Percentiles rank a stretch among this genome's conserved stretches.
These are phyloP conservation scores for Stephania yunnanensis DNA, from an alignment of 164 flowering plant genomes.

Conservation along the genomic window DNA sequence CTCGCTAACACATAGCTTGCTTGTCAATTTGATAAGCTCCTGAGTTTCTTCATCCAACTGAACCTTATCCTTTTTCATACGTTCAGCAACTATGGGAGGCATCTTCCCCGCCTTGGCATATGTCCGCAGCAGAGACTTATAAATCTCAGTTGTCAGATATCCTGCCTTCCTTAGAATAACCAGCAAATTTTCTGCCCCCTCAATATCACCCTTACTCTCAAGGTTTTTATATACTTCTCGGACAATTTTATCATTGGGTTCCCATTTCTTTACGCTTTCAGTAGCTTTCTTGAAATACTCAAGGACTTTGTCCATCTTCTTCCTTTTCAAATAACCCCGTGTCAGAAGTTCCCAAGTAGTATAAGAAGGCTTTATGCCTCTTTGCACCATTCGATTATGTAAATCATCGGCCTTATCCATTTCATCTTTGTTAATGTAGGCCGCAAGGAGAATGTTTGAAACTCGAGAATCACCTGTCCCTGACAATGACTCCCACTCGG, in stretches of 20 bases:
- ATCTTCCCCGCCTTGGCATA: slow-evolving; percentile 74
- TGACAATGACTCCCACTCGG: slow-evolving; percentile 73
- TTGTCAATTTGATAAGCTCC: slow-evolving; percentile 49
- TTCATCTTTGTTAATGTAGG: slow-evolving; percentile 46
- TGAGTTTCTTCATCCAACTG: slow-evolving; percentile 56
- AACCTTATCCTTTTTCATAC: slow-evolving; percentile 75
- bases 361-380: slow-evolving; percentile 49
- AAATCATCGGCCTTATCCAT: slow-evolving; percentile 61
- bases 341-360: slow-evolving; percentile 86
- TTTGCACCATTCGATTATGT: slow-evolving; percentile 36
- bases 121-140: slow-evolving; percentile 59
- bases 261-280: slow-evolving; percentile 63
- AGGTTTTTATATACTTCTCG: slow-evolving; percentile 33
- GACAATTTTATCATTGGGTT: slow-evolving; percentile 40
- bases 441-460: slow-evolving; percentile 64
- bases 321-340: slow-evolving; percentile 51
- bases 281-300: slow-evolving; percentile 62
- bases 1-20: slow-evolving; percentile 61
- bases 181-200: slow-evolving; percentile 58
- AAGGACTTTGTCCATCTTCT: slow-evolving; percentile 41
- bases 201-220: slow-evolving; percentile 49
- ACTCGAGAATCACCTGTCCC: slow-evolving; percentile 53
- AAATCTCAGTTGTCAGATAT: slow-evolving; percentile 52
- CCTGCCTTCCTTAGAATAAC: slow-evolving; percentile 56
- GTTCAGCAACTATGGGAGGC: slow-evolving; percentile 76